Evolutionary conservation across 306 rosid genomes (phyloP), one percentile per base, ranked within the genome.

Genomic region (Lupinus albus): DNA sequence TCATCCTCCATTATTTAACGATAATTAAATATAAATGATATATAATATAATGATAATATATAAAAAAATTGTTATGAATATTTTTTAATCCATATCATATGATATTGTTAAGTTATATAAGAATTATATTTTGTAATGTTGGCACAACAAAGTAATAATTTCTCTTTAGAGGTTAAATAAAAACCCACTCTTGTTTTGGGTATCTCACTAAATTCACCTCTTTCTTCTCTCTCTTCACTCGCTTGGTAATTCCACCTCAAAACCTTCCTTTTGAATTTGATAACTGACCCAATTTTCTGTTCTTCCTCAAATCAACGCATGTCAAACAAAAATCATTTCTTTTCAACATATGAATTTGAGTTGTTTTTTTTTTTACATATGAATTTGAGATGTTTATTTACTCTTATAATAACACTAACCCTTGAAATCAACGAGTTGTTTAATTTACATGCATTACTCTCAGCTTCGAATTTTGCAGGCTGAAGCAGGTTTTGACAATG

Each of bases 401-500:
- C 30, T 25, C 30, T 4, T 25, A 21, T 25, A 25, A 25, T 25
- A 25, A 25, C 30, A 25, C 4, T 25, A 25, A 25, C 30, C 30
- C 30, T 25, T 25, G 4, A 25, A 25, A 13, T 9, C 52, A 25
- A 28, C 39, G 7, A 36, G 30, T 3, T 25, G 30, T 25, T 25
- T 20, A 20, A 1, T 20, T 20, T 20, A 20, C 25, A 25, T 60
- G 30, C 50, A 4, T 78, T 64, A 56, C 11, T 72, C 32, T 59
- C 15, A 71, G 7, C 25, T 72, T 67, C 45, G 10, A 61, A 71
- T 56, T 77, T 68, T 73, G 61, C 33, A 77, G 77, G 82, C 64
- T 53, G 72, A 67, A 64, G 44, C 53, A 15, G 21, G 16, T 49
- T 49, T 72, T 55, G 3, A 64, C 12, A 44, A 86, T 88, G 92